Percentiles rank a stretch among this genome's conserved stretches.
Evolutionary conservation across 2,329 filamentous ascomycete genomes (phyloP).

Genomic region (Fusarium sp.): DNA sequence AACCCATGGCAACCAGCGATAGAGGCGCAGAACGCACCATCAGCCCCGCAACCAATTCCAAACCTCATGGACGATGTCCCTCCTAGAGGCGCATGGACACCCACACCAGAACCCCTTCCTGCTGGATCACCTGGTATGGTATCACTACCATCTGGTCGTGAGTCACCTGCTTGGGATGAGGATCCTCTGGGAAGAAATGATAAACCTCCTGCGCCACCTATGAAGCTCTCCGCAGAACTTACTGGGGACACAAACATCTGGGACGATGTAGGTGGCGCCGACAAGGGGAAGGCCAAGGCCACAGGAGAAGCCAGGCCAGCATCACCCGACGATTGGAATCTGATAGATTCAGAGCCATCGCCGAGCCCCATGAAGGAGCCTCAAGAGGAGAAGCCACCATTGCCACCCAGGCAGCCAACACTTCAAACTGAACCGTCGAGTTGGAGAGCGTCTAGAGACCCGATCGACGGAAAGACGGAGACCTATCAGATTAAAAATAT

Average conservation of each 20-base stretch:
- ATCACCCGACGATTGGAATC: conserved; percentile 59
- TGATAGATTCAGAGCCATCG: conserved; percentile 57
- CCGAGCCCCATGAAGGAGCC: conserved; percentile 24
- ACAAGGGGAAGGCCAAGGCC: conserved; percentile 55
- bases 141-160: conserved; percentile 51
- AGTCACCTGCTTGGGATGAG: conserved; percentile 53
- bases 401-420: conserved; percentile 50
- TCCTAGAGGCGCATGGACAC: conserved; percentile 43
- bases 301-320: conserved; percentile 25
- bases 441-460: conserved; percentile 53
- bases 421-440: conserved; percentile 39
- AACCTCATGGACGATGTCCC: conserved; percentile 37
- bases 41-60: conserved; percentile 16
- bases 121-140: conserved; percentile 47
- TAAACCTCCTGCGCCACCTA: conserved; percentile 28
- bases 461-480: conserved; percentile 65
- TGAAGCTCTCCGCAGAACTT: conserved; percentile 47
- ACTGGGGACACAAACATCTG: conserved; percentile 58
- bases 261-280: conserved; percentile 56
- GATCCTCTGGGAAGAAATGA: conserved; percentile 43
- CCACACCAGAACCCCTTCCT: conserved; percentile 42
- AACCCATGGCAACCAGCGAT: conserved; percentile 48
- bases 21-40: conserved; percentile 33
- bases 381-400: conserved; percentile 42
- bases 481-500: conserved; percentile 95